phyloP scores from a whole-genome alignment of 148 eudicot species.

The Spergularia bocconei region DNA sequence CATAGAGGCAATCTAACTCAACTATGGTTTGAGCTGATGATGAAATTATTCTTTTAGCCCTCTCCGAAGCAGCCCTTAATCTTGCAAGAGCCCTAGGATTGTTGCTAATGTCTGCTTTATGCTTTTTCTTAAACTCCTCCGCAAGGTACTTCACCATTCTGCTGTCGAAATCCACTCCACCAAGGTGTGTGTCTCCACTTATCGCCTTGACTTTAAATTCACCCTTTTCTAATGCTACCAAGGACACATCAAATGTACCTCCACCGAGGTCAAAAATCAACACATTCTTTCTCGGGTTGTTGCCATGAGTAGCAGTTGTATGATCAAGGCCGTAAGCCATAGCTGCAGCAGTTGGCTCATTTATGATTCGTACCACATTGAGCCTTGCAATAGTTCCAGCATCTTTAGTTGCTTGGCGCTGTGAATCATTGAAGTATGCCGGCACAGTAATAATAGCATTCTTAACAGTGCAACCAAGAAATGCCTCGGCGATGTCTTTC shows the following conservation, averaged over 20 bases:
- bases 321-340: slow-evolving; percentile 17
- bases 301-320: background rate
- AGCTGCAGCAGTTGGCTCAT: background rate
- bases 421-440: too few species aligned
- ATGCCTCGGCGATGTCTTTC: background rate
- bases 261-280: too few species aligned
- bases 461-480: background rate
- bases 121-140: slow-evolving; percentile 22
- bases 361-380: background rate
- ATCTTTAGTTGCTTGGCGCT: background rate
- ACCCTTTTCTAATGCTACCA: background rate
- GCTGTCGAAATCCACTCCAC: slow-evolving; percentile 19
- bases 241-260: slow-evolving; percentile 19
- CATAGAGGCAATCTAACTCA: slow-evolving; percentile 13
- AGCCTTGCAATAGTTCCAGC: background rate
- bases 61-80: slow-evolving; percentile 14
- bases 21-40: background rate
- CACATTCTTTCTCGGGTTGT: background rate
- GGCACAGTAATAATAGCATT: background rate
- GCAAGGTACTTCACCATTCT: slow-evolving; percentile 20
- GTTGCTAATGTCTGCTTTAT: background rate
- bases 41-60: slow-evolving; percentile 13
- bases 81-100: slow-evolving; percentile 10
- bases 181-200: slow-evolving; percentile 13
- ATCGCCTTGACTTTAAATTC: slow-evolving; percentile 3